These are phyloP conservation scores for Galerina sulciceps DNA, from an alignment of 768 basidiomycete genomes.

Conservation along the genomic window DNA sequence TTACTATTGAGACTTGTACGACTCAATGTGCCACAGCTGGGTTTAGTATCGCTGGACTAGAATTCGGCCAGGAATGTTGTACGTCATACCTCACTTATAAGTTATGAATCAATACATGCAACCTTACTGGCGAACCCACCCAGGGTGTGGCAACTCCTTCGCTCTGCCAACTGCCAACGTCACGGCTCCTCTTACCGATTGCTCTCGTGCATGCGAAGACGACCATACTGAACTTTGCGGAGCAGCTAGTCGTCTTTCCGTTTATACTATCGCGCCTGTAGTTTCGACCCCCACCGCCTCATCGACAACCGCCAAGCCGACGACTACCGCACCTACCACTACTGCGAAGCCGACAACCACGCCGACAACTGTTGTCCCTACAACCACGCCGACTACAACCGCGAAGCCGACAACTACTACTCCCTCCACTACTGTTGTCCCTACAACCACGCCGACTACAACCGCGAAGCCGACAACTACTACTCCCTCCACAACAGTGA, in stretches of 20 bases:
- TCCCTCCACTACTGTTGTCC: too few relatives aligned
- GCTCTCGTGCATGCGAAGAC: slow-evolving; percentile 16
- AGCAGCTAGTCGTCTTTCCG: slow-evolving; percentile 13
- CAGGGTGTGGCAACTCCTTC: slow-evolving; percentile 21
- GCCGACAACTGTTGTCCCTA: too few relatives aligned
- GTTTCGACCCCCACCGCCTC: too few relatives aligned
- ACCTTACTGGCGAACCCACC: neutral
- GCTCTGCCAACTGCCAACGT: slow-evolving; percentile 11
- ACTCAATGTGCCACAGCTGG: slow-evolving; percentile 13
- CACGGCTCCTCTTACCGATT: slow-evolving; percentile 13
- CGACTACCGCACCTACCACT: slow-evolving; percentile 9
- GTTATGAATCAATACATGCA: neutral
- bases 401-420: too few relatives aligned
- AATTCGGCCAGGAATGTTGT: slow-evolving; percentile 24
- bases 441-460: too few relatives aligned
- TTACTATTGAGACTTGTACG: slow-evolving; percentile 19
- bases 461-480: too few relatives aligned
- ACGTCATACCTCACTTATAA: neutral
- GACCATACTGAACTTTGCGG: slow-evolving; percentile 22
- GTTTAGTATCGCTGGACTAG: slow-evolving; percentile 20
- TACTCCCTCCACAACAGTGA: too few relatives aligned
- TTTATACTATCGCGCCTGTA: slow-evolving; percentile 2
- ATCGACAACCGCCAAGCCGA: too few relatives aligned
- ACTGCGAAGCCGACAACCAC: too few relatives aligned
- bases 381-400: too few relatives aligned